Base-by-base conservation (phyloP, 495 filamentous ascomycete genomes). In the Podospora conica region DNA sequence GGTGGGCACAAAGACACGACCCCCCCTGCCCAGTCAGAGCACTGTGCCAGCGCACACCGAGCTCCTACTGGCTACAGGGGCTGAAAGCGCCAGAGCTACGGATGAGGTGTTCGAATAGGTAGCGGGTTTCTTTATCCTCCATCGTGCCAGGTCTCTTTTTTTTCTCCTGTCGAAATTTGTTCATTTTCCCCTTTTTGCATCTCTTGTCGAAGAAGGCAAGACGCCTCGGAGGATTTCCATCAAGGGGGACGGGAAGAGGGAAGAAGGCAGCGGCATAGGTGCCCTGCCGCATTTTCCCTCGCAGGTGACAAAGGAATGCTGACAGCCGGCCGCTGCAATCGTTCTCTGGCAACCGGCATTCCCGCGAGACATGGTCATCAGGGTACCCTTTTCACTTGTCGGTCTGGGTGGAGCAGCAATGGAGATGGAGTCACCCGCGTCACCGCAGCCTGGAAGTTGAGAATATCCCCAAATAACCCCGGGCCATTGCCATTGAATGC, bases 271-370 rank as follows among this genome's bases (percentile, higher is more conserved):
- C 21, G 55, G 55, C 22, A 12, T n/a, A n/a, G n/a, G n/a, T n/a
- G 24, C 23, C 40, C 55, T 29, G 22, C 56, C 24, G 57, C 31
- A 21, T 48, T 55, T 57, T 64, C 28, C 55, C 23, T 48, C 27
- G n/a, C n/a, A n/a, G n/a, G n/a, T n/a, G n/a, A 40, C 63, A 64
- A 33, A 23, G 63, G 28, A 58, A 58, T 57, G 63, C 63, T 18
- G 29, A n/a, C 63, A 56, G 28, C 54, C 54, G 55, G 22, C 55
- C 55, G 55, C 3, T 57, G 55, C 55, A 57, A 57, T 57, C 55
- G 25, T 24, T 27, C 22, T 57, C 25, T 57, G 21, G 55, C 25
- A 57, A 18, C 55, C 55, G 55, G 55, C 55, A 57, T 57, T 57
- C 55, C 55, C 55, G 55, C 25, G 21, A 57, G 55, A 57, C 55